These are phyloP conservation scores for Coccomyxa sp. DNA, from an alignment of 139 green algal genomes.

Conservation along the genomic window DNA sequence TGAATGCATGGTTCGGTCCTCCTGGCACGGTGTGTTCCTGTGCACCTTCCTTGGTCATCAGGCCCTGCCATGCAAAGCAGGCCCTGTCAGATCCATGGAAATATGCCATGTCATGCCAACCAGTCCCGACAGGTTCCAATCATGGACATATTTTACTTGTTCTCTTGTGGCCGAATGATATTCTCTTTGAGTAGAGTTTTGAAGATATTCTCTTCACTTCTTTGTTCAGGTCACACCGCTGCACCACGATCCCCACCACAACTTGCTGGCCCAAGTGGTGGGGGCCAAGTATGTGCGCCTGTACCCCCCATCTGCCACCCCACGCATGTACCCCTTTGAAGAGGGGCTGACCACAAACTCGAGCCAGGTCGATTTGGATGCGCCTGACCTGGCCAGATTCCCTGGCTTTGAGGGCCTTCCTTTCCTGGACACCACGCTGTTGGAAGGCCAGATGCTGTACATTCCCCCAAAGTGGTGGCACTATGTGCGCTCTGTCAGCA, in stretches of 20 bases:
- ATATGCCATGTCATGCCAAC: too few relatives aligned
- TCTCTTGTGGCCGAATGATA: too few relatives aligned
- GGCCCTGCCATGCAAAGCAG: too few relatives aligned
- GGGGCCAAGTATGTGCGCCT: slow-evolving; percentile 91
- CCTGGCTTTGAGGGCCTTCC: slow-evolving; percentile 32
- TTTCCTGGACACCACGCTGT: slow-evolving; percentile 67
- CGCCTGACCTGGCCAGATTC: slow-evolving; percentile 24
- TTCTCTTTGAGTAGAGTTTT: too few relatives aligned
- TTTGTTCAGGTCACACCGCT: slow-evolving; percentile 67
- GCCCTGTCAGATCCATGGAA: too few relatives aligned
- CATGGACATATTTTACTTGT: too few relatives aligned
- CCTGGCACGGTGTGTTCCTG: slow-evolving; percentile 54
- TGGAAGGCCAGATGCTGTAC: slow-evolving; percentile 81
- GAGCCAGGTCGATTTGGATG: slow-evolving; percentile 59
- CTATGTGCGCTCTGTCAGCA: slow-evolving; percentile 67
- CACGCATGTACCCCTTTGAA: slow-evolving; percentile 51
- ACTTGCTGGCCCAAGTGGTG: slow-evolving; percentile 87
- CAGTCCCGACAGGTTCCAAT: too few relatives aligned
- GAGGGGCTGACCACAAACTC: slow-evolving; percentile 55
- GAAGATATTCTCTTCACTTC: neutral
- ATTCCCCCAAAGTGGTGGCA: slow-evolving; percentile 90
- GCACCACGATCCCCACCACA: slow-evolving; percentile 86
- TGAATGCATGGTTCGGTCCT: slow-evolving; percentile 93
- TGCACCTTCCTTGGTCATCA: too few relatives aligned
- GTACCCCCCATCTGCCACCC: slow-evolving; percentile 54